Base-by-base conservation (phyloP, 108 stramenopile genomes). In the Pseudonitzschia delicatissima region DNA sequence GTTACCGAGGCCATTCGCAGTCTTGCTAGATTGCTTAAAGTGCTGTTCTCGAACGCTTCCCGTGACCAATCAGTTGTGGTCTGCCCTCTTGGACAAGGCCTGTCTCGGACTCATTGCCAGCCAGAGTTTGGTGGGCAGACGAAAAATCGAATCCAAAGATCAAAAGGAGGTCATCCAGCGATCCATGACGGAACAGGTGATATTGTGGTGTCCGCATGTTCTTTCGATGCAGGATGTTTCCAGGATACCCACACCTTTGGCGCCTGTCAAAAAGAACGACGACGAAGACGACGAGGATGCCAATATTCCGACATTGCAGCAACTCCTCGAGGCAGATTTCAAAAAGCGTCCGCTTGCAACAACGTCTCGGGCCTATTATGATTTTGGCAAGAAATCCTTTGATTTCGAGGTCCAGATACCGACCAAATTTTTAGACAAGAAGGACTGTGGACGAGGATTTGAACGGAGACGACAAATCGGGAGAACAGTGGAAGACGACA, bases 331-430 rank as follows among this genome's bases (percentile, higher is more conserved):
- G 11, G 26, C 26, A 5, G 36, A 61, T 1, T 61, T 35, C 20
- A 26, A 6, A 20, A 61, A 61, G 32, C 60, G 39, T 6, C 60
- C 60, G n/a, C 32, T 40, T 6, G 17, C 8, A 4, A 50, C 64
- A 15, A 50, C 64, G 29, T 6, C 34, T 17, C 32, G 45, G 8
- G 33, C 13, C 17, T n/a, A 29, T 4, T 68, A 68, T 47, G 74
- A 75, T 42, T 75, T 75, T 68, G 67, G 67, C 45, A 67, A 49
- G 20, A 48, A 69, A 45, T 37, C 67, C 1, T 75, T 29, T 57
- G 67, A 75, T 44, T 68, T 75, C 52, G 67, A 75, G 52, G 67
- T 68, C 29, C 39, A 55, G 34, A 64, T 75, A 35, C 73, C 73
- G 8, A 26, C 52, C 21, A 20, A 20, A 20, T 20, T 36, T 34